Evolutionary conservation across 805 yeast species (phyloP).

Genomic region (Zygoascus bituminiphila): DNA sequence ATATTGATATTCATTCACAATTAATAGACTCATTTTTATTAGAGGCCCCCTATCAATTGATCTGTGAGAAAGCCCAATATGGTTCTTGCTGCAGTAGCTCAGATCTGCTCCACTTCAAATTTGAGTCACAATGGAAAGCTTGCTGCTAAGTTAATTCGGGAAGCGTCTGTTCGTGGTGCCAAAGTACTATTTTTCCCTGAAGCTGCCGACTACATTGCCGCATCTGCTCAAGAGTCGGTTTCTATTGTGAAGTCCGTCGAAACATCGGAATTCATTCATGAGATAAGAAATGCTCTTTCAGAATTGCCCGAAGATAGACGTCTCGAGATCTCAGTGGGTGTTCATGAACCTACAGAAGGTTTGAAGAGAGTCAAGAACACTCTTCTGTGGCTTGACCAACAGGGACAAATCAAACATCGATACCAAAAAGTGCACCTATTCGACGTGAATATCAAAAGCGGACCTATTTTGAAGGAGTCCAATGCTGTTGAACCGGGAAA

Average conservation of each 20-base stretch:
- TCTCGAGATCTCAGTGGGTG: slow-evolving; percentile 71
- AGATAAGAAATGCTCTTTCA: slow-evolving; percentile 40
- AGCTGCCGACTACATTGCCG: slow-evolving; percentile 77
- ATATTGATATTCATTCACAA: too few species aligned
- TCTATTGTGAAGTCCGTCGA: slow-evolving; percentile 44
- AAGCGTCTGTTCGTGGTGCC: slow-evolving; percentile 55
- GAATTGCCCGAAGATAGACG: slow-evolving; percentile 35
- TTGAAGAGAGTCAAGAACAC: slow-evolving; percentile 56
- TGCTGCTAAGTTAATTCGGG: slow-evolving; percentile 51
- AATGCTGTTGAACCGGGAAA: slow-evolving; percentile 75
- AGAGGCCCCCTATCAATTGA: neutral
- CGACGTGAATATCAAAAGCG: slow-evolving; percentile 74
- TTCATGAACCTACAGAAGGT: slow-evolving; percentile 61
- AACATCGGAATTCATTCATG: slow-evolving; percentile 33
- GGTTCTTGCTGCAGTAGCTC: slow-evolving; percentile 76
- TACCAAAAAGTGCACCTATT: slow-evolving; percentile 86
- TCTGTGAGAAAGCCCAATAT: too few species aligned
- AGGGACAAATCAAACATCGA: slow-evolving; percentile 56
- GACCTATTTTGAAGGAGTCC: slow-evolving; percentile 73
- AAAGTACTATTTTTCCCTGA: slow-evolving; percentile 80
- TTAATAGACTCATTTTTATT: too few species aligned
- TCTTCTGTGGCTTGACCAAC: slow-evolving; percentile 56
- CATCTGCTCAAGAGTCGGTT: slow-evolving; percentile 56
- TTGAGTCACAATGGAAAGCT: slow-evolving; percentile 49
- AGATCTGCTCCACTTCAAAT: slow-evolving; percentile 65